Conservation (phyloP, 192 early-diverging fungal species). For the Podila minutissima region DNA sequence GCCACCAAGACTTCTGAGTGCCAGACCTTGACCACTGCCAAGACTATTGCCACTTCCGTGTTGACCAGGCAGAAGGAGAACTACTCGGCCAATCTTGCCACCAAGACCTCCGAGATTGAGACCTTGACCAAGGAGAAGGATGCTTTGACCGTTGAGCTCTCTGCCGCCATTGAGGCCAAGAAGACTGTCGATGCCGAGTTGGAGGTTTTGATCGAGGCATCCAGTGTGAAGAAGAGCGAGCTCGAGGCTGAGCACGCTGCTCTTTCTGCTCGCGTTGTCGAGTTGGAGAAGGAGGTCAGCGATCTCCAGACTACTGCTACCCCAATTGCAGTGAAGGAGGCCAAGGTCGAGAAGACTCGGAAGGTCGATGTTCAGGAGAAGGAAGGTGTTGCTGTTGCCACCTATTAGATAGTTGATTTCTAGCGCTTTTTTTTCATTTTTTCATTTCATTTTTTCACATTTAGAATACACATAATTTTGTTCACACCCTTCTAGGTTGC, state of each 20-base stretch:
- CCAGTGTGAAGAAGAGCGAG: slow-evolving; percentile 8
- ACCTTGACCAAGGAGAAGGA: slow-evolving; percentile 17
- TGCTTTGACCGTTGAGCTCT: slow-evolving; percentile 2
- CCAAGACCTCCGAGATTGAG: slow-evolving; percentile 12
- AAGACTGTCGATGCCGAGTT: slow-evolving; percentile 16
- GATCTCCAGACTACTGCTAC: neutral
- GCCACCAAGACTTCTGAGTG: neutral
- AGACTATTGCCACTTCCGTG: slow-evolving; percentile 2
- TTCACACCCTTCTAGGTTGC: too few species aligned
- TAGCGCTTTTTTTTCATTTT: neutral
- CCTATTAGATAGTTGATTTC: slow-evolving; percentile 16
- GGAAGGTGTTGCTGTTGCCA: slow-evolving; percentile 41
- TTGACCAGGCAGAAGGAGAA: slow-evolving; percentile 27
- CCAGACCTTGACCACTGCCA: neutral
- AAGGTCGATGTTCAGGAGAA: slow-evolving; percentile 36
- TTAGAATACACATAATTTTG: too few species aligned
- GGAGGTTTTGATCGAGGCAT: slow-evolving; percentile 17
- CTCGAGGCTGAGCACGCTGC: slow-evolving; percentile 13
- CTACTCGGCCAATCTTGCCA: slow-evolving; percentile 6
- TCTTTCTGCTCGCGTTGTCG: slow-evolving; percentile 16
- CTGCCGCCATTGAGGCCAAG: slow-evolving; percentile 17
- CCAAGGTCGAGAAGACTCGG: slow-evolving; percentile 22
- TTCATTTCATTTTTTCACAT: neutral
- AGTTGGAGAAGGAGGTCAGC: slow-evolving; percentile 31
- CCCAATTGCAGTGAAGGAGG: neutral